Conservation (phyloP, 352 stramenopile genomes). For the Phytophthora cactorum region DNA sequence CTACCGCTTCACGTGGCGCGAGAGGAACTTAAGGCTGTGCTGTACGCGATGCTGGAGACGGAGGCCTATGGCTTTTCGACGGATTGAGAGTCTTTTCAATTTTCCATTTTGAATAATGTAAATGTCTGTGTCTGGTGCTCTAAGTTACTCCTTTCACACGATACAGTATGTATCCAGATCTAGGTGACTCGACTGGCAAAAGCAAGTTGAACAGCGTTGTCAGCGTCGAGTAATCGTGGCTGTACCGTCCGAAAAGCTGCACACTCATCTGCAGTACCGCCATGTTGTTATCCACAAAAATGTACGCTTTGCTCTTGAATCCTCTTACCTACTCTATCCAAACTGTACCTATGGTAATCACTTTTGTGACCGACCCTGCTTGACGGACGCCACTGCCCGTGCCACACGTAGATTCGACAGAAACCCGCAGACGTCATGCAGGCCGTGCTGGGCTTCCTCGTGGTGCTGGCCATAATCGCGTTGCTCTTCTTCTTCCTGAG, state of each 20-base stretch:
- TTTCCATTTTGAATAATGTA: too few relatives aligned
- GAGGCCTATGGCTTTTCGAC: background rate
- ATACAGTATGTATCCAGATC: too few relatives aligned
- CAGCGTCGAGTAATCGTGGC: background rate
- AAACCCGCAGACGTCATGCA: conserved; percentile 9
- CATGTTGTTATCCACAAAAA: conserved; percentile 6
- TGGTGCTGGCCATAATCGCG: conserved; percentile 23
- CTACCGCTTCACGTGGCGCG: conserved; percentile 92
- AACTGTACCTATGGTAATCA: conserved; percentile 17
- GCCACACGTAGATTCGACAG: conserved; percentile 10
- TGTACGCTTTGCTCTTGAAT: background rate
- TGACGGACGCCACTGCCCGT: conserved; percentile 13
- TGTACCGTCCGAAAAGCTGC: background rate
- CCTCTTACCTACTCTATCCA: background rate
- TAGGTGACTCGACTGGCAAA: too few relatives aligned
- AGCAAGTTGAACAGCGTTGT: background rate
- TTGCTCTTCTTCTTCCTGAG: conserved; percentile 30
- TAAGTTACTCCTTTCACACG: too few relatives aligned
- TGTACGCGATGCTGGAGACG: background rate
- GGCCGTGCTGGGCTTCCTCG: conserved; percentile 26
- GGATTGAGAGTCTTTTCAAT: too few relatives aligned
- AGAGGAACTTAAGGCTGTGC: conserved; percentile 55
- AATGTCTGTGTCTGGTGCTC: too few relatives aligned
- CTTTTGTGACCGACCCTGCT: conserved; percentile 3
- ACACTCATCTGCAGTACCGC: conserved; percentile 22